Base-by-base conservation (phyloP, 345 rosid genomes). In the Gossypium thurberi region DNA sequence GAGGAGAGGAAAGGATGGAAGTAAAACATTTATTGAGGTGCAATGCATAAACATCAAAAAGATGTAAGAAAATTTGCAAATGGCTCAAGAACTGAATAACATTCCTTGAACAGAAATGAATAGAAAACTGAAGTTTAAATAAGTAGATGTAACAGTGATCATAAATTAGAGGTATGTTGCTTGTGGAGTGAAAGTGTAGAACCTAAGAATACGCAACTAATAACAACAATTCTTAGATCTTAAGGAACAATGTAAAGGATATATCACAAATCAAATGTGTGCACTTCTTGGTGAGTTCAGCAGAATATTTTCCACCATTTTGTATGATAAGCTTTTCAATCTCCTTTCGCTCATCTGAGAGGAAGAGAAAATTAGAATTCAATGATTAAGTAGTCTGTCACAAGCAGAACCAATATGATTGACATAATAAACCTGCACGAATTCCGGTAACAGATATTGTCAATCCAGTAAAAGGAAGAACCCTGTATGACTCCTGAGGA, bases 201-300 rank as follows among this genome's bases (percentile, higher is more conserved):
- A 13, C 51, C 46, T 6, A 69, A 50, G 58, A 48, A 51, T 10
- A 28, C 17, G 53, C 25, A 68, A 68, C 5, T 68, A 68, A 69
- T 48, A 67, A 11, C 17, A 69, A 51, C 72, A 69, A 28, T 21
- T 74, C 18, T 26, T 51, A 53, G 51, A 56, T 62, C 74, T 43
- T 47, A 75, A 61, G 57, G 78, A 80, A 74, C 71, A 50, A 74
- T 23, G 53, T 46, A 76, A 84, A 87, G 97, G 98, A 92, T 95
- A 95, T 95, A 78, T 95, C 90, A 68, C 93, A 85, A 76, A 92
- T 88, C 85, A 95, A 84, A 85, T 95, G 98, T 69, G 99, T 92
- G 84, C 98, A 92, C 21, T 75, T 84, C 87, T 78, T 91, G 75
- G 90, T 91, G 75, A 95, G 82, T 77, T 91, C 98, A 55, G 85